Evolutionary conservation across 2,329 filamentous ascomycete species (phyloP), one percentile per base, ranked within the genome.

Genomic region (Exophiala spinifera): DNA sequence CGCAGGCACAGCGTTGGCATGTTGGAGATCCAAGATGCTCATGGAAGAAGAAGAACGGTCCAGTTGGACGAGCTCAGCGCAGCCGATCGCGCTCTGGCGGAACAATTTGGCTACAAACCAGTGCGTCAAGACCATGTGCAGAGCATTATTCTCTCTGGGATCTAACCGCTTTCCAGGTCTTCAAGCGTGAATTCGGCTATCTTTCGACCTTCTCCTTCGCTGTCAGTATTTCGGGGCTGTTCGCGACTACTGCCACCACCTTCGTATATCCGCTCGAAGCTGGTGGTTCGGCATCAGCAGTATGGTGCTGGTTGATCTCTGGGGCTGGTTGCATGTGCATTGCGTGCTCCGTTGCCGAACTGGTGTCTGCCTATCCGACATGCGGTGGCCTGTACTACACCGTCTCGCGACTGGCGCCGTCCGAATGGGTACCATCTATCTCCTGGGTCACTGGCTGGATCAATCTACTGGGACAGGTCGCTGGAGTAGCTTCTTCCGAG

Each of bases 131-230:
- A 37, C 13, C 49, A 37, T n/a, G 25, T 46, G 21, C 11, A 31
- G 36, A 37, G 34, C 7, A 4, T 4, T 7, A 7, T 15, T 17
- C 20, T 45, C 28, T 19, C 19, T 15, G 11, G 51, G 2, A 20
- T 37, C 19, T 28, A 37, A n/a, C 25, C 40, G 31, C 39, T 43
- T 23, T 40, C 10, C 46, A 63, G 55, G 49, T 60, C 13, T 63
- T 78, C 67, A 80, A 82, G 50, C 76, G 81, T 59, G 79, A 83
- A 62, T 84, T 84, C 60, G 75, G 75, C 52, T 81, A 80, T 51
- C 69, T 79, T 13, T 81, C 80, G 59, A 80, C 79, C 58, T 81
- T 84, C 67, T 83, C 79, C 49, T 84, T 83, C 63, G 81, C 81
- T 47, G 77, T 83, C 63, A 77, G 74, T 62, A 80, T 83, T 61